Evolutionary conservation across 805 yeast genomes (phyloP).

Genomic region (Yamadazyma insecticola): DNA sequence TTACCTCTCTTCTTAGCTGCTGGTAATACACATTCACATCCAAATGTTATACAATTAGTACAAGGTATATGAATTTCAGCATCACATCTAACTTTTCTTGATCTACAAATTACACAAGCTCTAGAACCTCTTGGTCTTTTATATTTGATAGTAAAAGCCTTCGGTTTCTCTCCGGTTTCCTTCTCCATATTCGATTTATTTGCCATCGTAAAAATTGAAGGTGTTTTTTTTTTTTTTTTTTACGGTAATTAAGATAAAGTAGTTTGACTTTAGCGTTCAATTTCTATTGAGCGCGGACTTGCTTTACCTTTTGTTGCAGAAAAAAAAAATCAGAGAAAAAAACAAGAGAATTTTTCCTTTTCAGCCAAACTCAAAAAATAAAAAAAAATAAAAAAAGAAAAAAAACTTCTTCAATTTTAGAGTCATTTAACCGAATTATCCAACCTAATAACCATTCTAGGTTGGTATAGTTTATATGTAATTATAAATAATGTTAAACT

Average conservation of each 20-base stretch:
- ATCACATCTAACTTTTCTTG: slow-evolving; percentile 77
- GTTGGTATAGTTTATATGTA: no score
- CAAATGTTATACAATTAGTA: slow-evolving; percentile 62
- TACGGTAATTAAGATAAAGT: background rate
- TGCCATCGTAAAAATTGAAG: slow-evolving; percentile 7
- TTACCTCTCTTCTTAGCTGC: slow-evolving; percentile 46
- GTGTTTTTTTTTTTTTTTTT: background rate
- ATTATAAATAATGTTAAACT: no score
- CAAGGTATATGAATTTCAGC: slow-evolving; percentile 51
- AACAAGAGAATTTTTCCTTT: no score
- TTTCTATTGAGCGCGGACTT: no score
- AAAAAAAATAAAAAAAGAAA: no score
- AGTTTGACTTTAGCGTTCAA: no score
- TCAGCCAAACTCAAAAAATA: no score
- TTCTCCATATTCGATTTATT: slow-evolving; percentile 8
- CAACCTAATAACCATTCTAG: no score
- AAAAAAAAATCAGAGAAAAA: slow-evolving; percentile 1
- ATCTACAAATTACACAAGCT: slow-evolving; percentile 75
- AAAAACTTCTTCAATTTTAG: no score
- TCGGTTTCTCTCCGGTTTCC: slow-evolving; percentile 28
- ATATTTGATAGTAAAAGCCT: slow-evolving; percentile 43
- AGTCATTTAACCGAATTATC: no score
- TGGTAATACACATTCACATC: slow-evolving; percentile 67
- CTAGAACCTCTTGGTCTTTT: slow-evolving; percentile 60
- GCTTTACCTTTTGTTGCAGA: no score